Base-by-base conservation (phyloP, 768 basidiomycete genomes). In the Ramaria rubella region DNA sequence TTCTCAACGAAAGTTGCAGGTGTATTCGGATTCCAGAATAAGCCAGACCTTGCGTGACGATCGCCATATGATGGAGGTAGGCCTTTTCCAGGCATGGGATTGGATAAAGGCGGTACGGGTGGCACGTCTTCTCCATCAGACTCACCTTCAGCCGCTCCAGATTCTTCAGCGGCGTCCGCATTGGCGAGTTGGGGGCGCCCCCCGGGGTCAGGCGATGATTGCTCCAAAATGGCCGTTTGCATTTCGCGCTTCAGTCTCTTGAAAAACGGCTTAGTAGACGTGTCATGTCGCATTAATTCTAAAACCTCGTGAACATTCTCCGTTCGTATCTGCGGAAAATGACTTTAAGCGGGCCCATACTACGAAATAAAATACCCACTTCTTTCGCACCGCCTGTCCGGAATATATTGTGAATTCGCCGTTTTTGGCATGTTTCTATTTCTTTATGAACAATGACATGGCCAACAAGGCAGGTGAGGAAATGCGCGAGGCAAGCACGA, bases 381-480 rank as follows among this genome's bases (percentile, higher is more conserved):
- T 51, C 33, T 2, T 33, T n/a, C 19, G 31, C 30, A 31, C 49
- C 21, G 19, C 29, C 31, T 8, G 49, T 23, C 27, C 12, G 3
- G 9, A 26, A 33, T 51, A 23, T 12, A 23, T 14, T 21, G 14
- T 15, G 29, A 23, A 31, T 36, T 33, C 33, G 49, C 49, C 27
- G 29, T 31, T 51, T 51, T 36, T 51, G 49, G 5, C 33, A 31
- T 15, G 29, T 51, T 51, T 51, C 30, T 6, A 33, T 30, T 12
- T 36, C 29, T 21, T 51, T 31, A 17, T 51, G 49, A 17, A 36
- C n/a, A 24, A 56, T 33, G 23, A 34, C 31, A 15, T 46, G 19
- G 6, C 24, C 44, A 24, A 56, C 43, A 3, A 56, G 40, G 17
- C 43, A 26, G n/a, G 55, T 46, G 45, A 56, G 21, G 33, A 56